Conservation (phyloP, 306 rosid species). For the Hylodesmum podocarpum region DNA sequence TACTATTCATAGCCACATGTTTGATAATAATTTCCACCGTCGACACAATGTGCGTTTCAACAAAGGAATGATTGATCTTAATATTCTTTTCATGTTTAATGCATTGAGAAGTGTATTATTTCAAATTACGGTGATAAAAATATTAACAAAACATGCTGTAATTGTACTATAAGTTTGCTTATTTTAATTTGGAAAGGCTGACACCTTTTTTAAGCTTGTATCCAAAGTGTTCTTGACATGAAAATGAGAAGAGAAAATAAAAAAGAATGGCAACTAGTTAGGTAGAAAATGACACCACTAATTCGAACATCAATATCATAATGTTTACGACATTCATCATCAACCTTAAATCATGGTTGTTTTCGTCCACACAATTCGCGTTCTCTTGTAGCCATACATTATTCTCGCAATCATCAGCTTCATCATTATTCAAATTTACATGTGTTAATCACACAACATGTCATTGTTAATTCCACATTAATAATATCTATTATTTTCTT, state of each 20-base stretch:
- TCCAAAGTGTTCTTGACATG: not conserved
- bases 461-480: not conserved
- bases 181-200: not conserved
- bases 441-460: constrained; percentile 3
- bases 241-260: not conserved
- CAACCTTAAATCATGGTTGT: not conserved
- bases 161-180: not conserved
- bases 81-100: not conserved
- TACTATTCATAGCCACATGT: not conserved
- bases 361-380: not conserved
- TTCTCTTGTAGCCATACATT: not conserved
- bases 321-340: not conserved
- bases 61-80: not conserved
- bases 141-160: not conserved
- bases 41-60: not conserved
- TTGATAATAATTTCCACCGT: not conserved
- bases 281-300: constrained; percentile 26
- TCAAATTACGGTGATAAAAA: not conserved
- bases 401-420: not conserved
- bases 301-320: constrained; percentile 4
- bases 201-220: not conserved
- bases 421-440: not conserved
- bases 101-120: not conserved
- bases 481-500: not conserved
- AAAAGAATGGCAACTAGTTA: not conserved